Evolutionary conservation across 2,329 filamentous ascomycete species (phyloP).

Genomic region (Diplodia intermedia): DNA sequence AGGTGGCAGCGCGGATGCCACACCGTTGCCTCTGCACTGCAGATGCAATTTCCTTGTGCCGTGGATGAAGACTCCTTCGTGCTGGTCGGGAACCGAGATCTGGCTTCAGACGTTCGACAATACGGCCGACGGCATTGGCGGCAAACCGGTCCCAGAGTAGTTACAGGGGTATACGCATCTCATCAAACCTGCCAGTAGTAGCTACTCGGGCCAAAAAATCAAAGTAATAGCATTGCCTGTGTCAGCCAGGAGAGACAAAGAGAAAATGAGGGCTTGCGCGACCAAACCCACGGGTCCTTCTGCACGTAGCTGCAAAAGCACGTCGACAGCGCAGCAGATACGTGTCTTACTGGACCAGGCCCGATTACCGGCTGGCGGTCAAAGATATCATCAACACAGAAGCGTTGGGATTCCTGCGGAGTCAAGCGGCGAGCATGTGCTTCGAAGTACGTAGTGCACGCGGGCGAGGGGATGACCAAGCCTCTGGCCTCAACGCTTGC

Average conservation of each 20-base stretch:
- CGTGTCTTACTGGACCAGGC: slow-evolving; percentile 22
- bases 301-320: slow-evolving; percentile 12
- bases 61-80: slow-evolving; percentile 24
- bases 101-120: slow-evolving; percentile 23
- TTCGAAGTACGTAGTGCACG: neutral
- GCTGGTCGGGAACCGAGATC: slow-evolving; percentile 5
- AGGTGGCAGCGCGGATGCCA: slow-evolving; percentile 18
- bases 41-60: slow-evolving; percentile 23
- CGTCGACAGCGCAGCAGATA: slow-evolving; percentile 9
- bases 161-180: slow-evolving; percentile 8
- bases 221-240: no score
- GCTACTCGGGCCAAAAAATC: neutral
- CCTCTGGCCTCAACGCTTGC: slow-evolving; percentile 6
- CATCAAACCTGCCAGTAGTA: slow-evolving; percentile 9
- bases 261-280: neutral
- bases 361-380: neutral
- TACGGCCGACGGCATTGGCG: slow-evolving; percentile 7
- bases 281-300: neutral
- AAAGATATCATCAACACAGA: slow-evolving; percentile 5
- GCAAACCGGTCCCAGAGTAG: slow-evolving; percentile 20
- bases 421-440: neutral
- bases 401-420: slow-evolving; percentile 3
- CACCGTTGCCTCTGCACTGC: slow-evolving; percentile 11
- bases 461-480: slow-evolving; percentile 18
- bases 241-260: neutral